Evolutionary conservation across 2,329 filamentous ascomycete genomes (phyloP), one percentile per base, ranked within the genome.

Genomic region (Knufia fluminis): DNA sequence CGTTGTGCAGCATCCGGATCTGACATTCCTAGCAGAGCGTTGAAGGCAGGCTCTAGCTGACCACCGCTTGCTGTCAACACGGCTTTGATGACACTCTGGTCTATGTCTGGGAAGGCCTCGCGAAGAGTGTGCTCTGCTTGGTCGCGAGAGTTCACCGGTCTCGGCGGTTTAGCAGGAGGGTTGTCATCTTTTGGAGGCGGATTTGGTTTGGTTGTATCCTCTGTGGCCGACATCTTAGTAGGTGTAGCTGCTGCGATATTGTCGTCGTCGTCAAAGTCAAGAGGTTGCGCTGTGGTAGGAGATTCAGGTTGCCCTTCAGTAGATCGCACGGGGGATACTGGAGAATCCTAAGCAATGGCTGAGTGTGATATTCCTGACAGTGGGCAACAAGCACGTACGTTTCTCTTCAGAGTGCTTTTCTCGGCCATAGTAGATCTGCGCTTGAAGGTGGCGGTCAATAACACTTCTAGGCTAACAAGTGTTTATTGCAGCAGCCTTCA

Each of bases 41-140:
- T 92, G 71, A 98, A 98, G 12, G 92, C 91, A 26, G 88, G 86
- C 67, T 98, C 92, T 42, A 97, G 82, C 61, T 84, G 81, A 52
- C 90, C 91, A 51, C 82, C 77, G 65, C 92, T 97, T 12, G 92
- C 92, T 20, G 79, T 76, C 56, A 98, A 71, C 0, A 98, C 85
- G 24, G 92, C 92, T 67, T 83, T 94, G 66, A 98, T 79, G 41
- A 98, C 85, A 39, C 80, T 67, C 6, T 71, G 65, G 48, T 98
- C 92, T 53, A 96, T 86, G 49, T 73, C 77, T 0, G 92, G 92
- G 61, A 98, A 98, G 0, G 92, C 92, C 67, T 98, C 92, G 66
- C 87, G 91, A 49, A 98, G 74, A 2, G 89, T 96, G 60, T 80
- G 79, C 68, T 91, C 85, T 42, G 88, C 89, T 71, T 94, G 85